These are phyloP conservation scores for Blastobotrys terrestris DNA, from an alignment of 805 yeast genomes.

Conservation along the genomic window DNA sequence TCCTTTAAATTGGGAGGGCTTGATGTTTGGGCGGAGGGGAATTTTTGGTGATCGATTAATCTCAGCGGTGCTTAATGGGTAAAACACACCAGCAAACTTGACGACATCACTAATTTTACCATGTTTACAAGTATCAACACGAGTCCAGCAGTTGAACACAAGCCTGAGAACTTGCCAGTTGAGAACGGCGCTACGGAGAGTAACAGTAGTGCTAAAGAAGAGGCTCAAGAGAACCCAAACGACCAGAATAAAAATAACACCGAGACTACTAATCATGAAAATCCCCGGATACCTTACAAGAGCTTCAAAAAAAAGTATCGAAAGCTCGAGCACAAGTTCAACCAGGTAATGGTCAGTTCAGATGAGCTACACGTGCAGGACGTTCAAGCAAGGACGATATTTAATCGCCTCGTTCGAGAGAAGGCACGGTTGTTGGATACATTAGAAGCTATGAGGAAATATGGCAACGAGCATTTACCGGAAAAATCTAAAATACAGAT, in stretches of 20 bases:
- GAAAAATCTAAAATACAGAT: slow-evolving; percentile 3
- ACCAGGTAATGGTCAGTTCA: slow-evolving; percentile 12
- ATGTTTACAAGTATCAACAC: not conserved
- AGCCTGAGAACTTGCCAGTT: not conserved
- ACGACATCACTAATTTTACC: not conserved
- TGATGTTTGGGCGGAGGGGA: not conserved
- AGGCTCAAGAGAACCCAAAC: not conserved
- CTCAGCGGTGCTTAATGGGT: not conserved
- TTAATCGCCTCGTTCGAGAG: slow-evolving; percentile 18
- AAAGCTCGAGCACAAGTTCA: slow-evolving; percentile 15
- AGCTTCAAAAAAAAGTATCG: slow-evolving; percentile 15
- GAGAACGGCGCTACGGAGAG: too few species aligned
- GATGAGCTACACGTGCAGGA: slow-evolving; percentile 14
- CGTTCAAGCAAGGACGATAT: slow-evolving; percentile 8
- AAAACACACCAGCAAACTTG: not conserved
- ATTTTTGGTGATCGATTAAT: not conserved
- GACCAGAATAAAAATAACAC: too few species aligned
- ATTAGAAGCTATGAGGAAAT: slow-evolving; percentile 7
- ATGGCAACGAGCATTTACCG: slow-evolving; percentile 11
- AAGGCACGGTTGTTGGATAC: slow-evolving; percentile 13
- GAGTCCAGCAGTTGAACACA: not conserved
- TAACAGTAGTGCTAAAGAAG: too few species aligned
- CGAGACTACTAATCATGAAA: not conserved
- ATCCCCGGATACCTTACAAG: slow-evolving; percentile 9
- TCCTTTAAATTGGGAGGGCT: not conserved